These are phyloP conservation scores for Groenewaldozyma sp. DNA, from an alignment of 1,139 yeast genomes.

Conservation along the genomic window DNA sequence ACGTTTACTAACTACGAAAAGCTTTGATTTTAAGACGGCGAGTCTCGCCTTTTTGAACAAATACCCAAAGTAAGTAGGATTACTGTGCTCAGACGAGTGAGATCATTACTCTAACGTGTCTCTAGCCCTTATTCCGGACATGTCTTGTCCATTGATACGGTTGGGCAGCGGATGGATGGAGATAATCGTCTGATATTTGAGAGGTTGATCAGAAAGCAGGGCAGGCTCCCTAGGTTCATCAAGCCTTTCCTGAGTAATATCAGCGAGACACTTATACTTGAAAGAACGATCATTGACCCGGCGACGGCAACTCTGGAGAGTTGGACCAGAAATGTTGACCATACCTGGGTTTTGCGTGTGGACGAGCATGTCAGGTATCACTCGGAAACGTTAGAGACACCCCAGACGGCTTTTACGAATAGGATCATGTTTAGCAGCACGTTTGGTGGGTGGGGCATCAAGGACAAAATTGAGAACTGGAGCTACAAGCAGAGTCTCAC, in stretches of 20 bases:
- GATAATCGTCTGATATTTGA: conserved; percentile 65
- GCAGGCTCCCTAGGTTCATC: conserved; percentile 73
- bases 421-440: conserved; percentile 68
- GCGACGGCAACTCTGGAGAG: conserved; percentile 45
- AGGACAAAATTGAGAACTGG: conserved; percentile 75
- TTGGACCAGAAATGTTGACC: conserved; percentile 81
- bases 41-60: conserved; percentile 22
- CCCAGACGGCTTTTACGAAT: conserved; percentile 17
- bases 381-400: conserved; percentile 19
- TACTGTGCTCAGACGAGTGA: background rate
- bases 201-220: conserved; percentile 66
- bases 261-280: conserved; percentile 77
- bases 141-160: conserved; percentile 76
- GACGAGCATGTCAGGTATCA: conserved; percentile 64
- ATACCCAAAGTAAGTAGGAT: conserved; percentile 20
- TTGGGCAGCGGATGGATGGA: conserved; percentile 47
- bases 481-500: conserved; percentile 60
- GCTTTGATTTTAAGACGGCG: conserved; percentile 21
- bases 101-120: background rate
- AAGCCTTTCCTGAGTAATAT: conserved; percentile 67
- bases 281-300: conserved; percentile 70
- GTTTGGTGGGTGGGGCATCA: conserved; percentile 50
- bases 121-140: conserved; percentile 68
- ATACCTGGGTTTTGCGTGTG: conserved; percentile 65
- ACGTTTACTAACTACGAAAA: conserved; percentile 4